These are phyloP conservation scores for Artemisia argyi DNA, from an alignment of 129 eudicot species.

Conservation along the genomic window DNA sequence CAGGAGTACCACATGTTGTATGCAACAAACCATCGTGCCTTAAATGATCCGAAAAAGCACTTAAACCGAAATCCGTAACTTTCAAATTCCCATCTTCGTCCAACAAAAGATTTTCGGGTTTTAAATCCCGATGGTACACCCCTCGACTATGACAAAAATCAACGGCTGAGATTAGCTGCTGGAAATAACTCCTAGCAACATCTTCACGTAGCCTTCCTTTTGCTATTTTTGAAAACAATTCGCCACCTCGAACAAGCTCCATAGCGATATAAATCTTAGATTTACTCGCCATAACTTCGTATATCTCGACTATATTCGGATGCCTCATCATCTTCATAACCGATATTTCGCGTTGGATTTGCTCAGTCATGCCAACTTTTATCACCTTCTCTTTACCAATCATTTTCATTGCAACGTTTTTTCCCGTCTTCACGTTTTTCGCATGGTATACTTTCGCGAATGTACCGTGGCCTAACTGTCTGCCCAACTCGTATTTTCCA, in stretches of 20 bases:
- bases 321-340: slow-evolving; percentile 85
- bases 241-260: slow-evolving; percentile 94
- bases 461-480: slow-evolving; percentile 77
- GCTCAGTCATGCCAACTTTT: slow-evolving; percentile 77
- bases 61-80: slow-evolving; percentile 87
- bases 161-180: slow-evolving; percentile 83
- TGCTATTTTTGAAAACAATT: slow-evolving; percentile 59
- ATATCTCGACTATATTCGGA: slow-evolving; percentile 75
- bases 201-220: slow-evolving; percentile 66
- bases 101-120: slow-evolving; percentile 75
- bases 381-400: slow-evolving; percentile 83
- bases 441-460: slow-evolving; percentile 85
- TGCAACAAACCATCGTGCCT: slow-evolving; percentile 76
- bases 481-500: slow-evolving; percentile 84
- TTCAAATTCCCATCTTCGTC: slow-evolving; percentile 77
- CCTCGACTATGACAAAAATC: slow-evolving; percentile 97
- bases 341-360: slow-evolving; percentile 74
- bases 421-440: slow-evolving; percentile 43
- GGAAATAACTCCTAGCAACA: slow-evolving; percentile 69
- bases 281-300: slow-evolving; percentile 86
- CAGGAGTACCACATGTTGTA: slow-evolving; percentile 92
- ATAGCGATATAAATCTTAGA: slow-evolving; percentile 78
- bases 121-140: slow-evolving; percentile 83
- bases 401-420: slow-evolving; percentile 81
- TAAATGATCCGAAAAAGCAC: slow-evolving; percentile 64